A percentile compares a stretch with the other conserved stretches of the same genome.
Conservation (phyloP, 1,139 yeast genomes). For the Blastobotrys capitulatus region DNA sequence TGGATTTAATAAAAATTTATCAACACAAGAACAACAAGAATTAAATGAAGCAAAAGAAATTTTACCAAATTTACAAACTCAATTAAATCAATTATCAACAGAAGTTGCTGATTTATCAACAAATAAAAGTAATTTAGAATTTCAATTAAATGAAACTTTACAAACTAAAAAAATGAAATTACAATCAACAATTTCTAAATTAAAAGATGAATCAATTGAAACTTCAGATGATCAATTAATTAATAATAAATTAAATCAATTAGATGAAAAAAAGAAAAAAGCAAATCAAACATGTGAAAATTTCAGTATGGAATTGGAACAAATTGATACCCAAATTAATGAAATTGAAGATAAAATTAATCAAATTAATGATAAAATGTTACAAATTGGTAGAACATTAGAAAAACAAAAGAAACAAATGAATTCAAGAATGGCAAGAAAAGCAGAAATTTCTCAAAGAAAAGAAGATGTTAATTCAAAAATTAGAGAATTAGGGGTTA, state of each 20-base stretch:
- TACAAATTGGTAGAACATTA: constrained; percentile 47
- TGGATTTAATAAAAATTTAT: constrained; percentile 50
- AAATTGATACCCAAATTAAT: constrained; percentile 13
- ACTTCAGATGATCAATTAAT: background rate
- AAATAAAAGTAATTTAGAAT: constrained; percentile 33
- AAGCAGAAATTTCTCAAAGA: constrained; percentile 53
- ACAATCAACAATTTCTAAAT: constrained; percentile 3
- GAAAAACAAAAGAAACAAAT: constrained; percentile 61
- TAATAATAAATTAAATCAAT: constrained; percentile 4
- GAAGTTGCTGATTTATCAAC: background rate
- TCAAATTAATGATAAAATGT: constrained; percentile 54
- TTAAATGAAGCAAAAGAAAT: constrained; percentile 39
- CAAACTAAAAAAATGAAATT: constrained; percentile 37
- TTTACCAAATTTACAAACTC: constrained; percentile 39
- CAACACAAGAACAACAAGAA: constrained; percentile 41
- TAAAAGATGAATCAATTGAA: constrained; percentile 3
- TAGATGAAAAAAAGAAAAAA: background rate
- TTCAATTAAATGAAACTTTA: constrained; percentile 55
- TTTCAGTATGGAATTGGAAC: constrained; percentile 25
- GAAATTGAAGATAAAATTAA: constrained; percentile 32
- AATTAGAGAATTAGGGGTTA: constrained; percentile 76
- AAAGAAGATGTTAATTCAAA: constrained; percentile 68
- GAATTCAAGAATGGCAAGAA: constrained; percentile 62
- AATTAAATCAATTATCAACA: constrained; percentile 2
- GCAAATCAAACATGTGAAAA: constrained; percentile 1